Conservation (phyloP, 257 asterid species). For the Forsythia suspensa region DNA sequence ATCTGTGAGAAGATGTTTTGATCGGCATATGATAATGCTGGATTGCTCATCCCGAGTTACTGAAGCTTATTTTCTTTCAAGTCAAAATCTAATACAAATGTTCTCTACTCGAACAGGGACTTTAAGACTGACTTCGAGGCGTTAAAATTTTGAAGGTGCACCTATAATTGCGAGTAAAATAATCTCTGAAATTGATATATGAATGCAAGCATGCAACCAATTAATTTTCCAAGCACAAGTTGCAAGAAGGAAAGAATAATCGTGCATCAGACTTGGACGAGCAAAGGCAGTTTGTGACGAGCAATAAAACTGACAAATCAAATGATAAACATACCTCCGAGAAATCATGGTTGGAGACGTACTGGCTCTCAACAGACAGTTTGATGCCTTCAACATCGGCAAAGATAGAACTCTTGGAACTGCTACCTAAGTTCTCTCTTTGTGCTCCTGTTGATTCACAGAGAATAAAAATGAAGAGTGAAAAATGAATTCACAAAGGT, state of each 20-base stretch:
- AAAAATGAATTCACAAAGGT: background rate
- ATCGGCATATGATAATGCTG: background rate
- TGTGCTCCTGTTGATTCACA: conserved; percentile 32
- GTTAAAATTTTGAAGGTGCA: background rate
- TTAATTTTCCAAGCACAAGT: background rate
- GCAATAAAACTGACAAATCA: background rate
- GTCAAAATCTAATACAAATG: background rate
- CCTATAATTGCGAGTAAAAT: background rate
- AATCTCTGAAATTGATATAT: background rate
- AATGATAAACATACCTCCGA: conserved; percentile 54
- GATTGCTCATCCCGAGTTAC: background rate
- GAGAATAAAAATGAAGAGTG: background rate
- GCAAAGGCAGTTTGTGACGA: background rate
- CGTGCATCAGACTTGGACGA: background rate
- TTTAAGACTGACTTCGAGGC: background rate
- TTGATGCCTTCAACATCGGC: conserved; percentile 69
- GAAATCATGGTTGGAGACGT: conserved; percentile 76
- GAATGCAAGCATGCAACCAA: background rate
- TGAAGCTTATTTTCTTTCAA: background rate
- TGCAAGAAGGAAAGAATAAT: background rate
- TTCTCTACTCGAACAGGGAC: background rate
- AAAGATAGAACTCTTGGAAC: conserved; percentile 39
- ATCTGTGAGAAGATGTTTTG: background rate
- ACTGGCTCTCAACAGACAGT: conserved; percentile 61
- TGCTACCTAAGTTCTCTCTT: conserved; percentile 25